These are phyloP conservation scores for Coprinellus aureogranulatus DNA, from an alignment of 768 basidiomycete genomes.

Conservation along the genomic window DNA sequence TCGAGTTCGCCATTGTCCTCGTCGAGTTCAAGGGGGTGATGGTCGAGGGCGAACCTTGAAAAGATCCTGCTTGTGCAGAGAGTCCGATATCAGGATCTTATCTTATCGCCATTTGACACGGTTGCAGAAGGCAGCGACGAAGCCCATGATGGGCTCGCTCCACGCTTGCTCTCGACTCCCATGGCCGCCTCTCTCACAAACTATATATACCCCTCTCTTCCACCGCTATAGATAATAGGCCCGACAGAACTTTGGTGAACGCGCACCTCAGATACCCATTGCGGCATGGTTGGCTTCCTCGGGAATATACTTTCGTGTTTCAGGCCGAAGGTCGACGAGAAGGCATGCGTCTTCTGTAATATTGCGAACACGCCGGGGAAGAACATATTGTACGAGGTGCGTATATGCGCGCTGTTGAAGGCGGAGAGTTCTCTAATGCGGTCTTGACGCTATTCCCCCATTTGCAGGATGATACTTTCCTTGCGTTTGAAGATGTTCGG, in stretches of 20 bases:
- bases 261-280: not conserved
- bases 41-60: not conserved
- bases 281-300: not conserved
- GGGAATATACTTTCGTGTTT: not conserved
- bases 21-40: not conserved
- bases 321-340: not conserved
- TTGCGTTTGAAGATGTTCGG: constrained; percentile 51
- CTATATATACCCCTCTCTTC: no score
- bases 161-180: no score
- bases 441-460: not conserved
- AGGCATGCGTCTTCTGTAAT: not conserved
- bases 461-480: constrained; percentile 42
- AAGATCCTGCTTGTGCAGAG: no score
- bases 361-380: not conserved
- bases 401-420: not conserved
- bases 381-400: not conserved
- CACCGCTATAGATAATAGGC: not conserved
- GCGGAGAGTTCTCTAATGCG: not conserved
- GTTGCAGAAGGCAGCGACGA: no score
- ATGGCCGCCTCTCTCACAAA: no score
- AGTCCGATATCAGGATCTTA: no score
- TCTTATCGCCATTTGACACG: no score
- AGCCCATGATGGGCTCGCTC: no score
- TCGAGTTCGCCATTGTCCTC: constrained; percentile 80
- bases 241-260: not conserved